Evolutionary conservation across 2,329 filamentous ascomycete species (phyloP).

Genomic region (Paracoccidioides brasiliensis): DNA sequence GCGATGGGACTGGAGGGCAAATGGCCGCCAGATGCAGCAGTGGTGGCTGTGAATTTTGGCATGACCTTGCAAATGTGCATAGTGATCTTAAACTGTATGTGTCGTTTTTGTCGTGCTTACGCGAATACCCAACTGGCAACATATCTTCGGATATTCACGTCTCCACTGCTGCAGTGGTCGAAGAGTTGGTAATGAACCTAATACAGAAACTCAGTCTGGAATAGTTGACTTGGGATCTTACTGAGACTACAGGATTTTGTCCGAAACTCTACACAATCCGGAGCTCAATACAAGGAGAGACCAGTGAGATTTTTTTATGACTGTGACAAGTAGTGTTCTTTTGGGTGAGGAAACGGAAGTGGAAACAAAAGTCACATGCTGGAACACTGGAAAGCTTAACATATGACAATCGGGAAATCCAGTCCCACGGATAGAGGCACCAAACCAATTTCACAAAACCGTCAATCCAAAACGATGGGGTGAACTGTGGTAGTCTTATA

Average conservation of each 20-base stretch:
- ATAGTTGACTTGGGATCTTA: slow-evolving; percentile 19
- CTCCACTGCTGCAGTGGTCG: slow-evolving; percentile 2
- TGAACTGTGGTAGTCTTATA: slow-evolving; percentile 17
- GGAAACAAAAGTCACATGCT: not conserved
- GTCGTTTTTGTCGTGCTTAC: not conserved
- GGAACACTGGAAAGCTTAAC: not conserved
- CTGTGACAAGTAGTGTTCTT: slow-evolving; percentile 17
- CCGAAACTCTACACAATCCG: slow-evolving; percentile 20
- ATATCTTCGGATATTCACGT: not conserved
- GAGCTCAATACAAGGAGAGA: slow-evolving; percentile 17
- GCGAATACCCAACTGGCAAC: not conserved
- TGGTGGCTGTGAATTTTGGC: slow-evolving; percentile 6
- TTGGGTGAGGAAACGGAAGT: no score
- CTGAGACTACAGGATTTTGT: slow-evolving; percentile 27
- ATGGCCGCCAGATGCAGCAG: slow-evolving; percentile 14
- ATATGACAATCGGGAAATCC: slow-evolving; percentile 10
- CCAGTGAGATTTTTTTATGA: slow-evolving; percentile 17
- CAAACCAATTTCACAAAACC: slow-evolving; percentile 18
- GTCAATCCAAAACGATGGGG: slow-evolving; percentile 14
- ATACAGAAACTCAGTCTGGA: slow-evolving; percentile 10
- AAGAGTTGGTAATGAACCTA: slow-evolving; percentile 5
- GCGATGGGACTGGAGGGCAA: slow-evolving; percentile 6
- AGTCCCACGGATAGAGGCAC: slow-evolving; percentile 15
- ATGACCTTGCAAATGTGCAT: slow-evolving; percentile 6
- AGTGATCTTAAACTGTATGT: slow-evolving; percentile 17